Base-by-base conservation (phyloP, 345 rosid species). In the Gossypium stocksii region DNA sequence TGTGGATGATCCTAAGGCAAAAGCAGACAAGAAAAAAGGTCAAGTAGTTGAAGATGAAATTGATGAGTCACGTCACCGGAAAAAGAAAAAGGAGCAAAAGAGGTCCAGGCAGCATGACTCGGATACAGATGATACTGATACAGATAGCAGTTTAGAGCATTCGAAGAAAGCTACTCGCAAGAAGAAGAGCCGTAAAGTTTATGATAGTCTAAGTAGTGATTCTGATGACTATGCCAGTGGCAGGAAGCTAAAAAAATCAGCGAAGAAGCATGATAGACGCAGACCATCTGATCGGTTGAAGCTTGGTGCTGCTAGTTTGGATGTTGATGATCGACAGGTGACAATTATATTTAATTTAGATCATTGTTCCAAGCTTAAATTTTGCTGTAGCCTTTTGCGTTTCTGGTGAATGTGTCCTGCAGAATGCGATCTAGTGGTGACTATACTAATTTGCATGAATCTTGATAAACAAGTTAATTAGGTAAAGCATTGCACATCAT, bases 121-220 rank as follows among this genome's bases (percentile, higher is more conserved):
- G 13, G 68, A 66, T 53, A 86, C 90, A 34, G 41, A 34, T 17
- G 97, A 88, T 60, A 87, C 91, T 17, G 97, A 88, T 63, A 77
- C 85, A 4, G 88, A 78, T 70, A 76, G 62, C 77, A 84, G 83
- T 66, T 64, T 54, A 59, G 78, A 84, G 76, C 79, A 74, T 27
- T 78, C 60, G 25, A 80, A 80, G 51, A 80, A 82, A 80, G 76
- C 65, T 54, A 59, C 67, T 73, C 75, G 67, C 64, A 87, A 84
- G 85, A 90, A 38, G 71, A 86, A 80, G 75, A 77, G 73, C 77
- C 74, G 77, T 45, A 76, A 49, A 49, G 82, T 64, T 7, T 77
- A 75, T 66, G 61, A 74, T 16, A 74, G 63, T 82, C 89, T 83
- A 34, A 78, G 78, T 74, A 78, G 77, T 74, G 85, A 83, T 46